Evolutionary conservation across 352 stramenopile genomes (phyloP).

Genomic region (Globisporangium alternatum): DNA sequence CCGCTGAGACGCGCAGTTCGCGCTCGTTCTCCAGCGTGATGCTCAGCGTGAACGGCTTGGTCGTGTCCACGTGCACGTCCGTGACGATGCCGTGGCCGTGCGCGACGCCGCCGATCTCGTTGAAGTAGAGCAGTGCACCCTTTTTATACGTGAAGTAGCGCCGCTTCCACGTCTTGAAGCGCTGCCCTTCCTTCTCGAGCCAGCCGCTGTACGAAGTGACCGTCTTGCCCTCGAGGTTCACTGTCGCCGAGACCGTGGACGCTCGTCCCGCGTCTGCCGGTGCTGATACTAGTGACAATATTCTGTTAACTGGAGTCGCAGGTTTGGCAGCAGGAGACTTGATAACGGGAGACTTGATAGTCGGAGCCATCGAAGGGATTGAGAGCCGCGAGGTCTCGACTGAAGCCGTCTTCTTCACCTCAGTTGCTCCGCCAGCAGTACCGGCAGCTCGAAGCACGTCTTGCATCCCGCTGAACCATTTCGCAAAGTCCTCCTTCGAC

Average conservation of each 20-base stretch:
- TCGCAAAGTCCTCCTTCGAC: conserved; percentile 58
- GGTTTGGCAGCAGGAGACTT: not conserved
- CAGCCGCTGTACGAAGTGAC: conserved; percentile 47
- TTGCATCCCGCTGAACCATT: conserved; percentile 34
- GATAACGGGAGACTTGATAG: not conserved
- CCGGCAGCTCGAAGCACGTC: conserved; percentile 32
- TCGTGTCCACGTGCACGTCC: conserved; percentile 35
- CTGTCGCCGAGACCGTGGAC: conserved; percentile 15
- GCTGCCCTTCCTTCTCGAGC: conserved; percentile 73
- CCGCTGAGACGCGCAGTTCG: conserved; percentile 33
- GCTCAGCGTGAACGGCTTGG: conserved; percentile 48
- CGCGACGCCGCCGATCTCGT: conserved; percentile 49
- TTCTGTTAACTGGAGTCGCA: not conserved
- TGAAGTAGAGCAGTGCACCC: conserved; percentile 71
- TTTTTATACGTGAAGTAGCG: conserved; percentile 76
- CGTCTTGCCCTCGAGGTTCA: conserved; percentile 21
- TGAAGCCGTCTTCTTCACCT: not conserved
- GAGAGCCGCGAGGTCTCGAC: not conserved
- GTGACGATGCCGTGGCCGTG: conserved; percentile 60
- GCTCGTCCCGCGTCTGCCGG: not conserved
- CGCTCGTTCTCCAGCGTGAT: conserved; percentile 36
- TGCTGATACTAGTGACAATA: conserved; percentile 6
- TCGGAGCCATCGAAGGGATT: not conserved
- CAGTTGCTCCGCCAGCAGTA: not conserved
- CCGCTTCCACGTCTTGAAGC: conserved; percentile 77